These are phyloP conservation scores for Calendula officinalis DNA, from an alignment of 129 eudicot species.

Conservation along the genomic window DNA sequence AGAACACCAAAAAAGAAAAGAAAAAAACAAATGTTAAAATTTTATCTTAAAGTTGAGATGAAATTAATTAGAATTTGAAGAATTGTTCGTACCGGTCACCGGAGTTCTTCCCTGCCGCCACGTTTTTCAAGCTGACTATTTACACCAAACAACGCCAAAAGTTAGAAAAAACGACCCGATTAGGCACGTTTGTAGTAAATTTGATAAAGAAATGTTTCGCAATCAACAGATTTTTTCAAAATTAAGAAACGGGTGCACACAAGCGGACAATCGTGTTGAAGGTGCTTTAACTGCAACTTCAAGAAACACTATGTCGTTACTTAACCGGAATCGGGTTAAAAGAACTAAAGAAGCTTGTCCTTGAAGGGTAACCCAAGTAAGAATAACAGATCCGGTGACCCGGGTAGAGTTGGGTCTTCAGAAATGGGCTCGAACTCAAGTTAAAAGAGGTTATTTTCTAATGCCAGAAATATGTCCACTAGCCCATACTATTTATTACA, in stretches of 20 bases:
- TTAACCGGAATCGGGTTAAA: conserved; percentile 45
- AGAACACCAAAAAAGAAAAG: no score
- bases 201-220: conserved; percentile 49
- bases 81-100: conserved; percentile 80
- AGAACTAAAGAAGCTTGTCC: no score
- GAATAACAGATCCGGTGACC: no score
- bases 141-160: conserved; percentile 86
- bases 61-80: no score
- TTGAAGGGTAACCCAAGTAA: no score
- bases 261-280: conserved; percentile 69
- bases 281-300: conserved; percentile 71
- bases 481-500: no score
- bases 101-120: conserved; percentile 90
- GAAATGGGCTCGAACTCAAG: no score
- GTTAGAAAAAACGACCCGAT: conserved; percentile 74
- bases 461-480: no score
- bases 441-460: no score
- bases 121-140: conserved; percentile 91
- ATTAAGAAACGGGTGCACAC: conserved; percentile 41
- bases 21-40: no score
- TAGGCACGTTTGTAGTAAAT: conserved; percentile 67
- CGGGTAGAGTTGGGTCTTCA: no score
- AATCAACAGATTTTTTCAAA: conserved; percentile 48
- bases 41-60: no score
- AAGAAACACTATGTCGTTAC: conserved; percentile 53